Base-by-base conservation (phyloP, 2,329 filamentous ascomycete genomes). In the Alternaria alternata region DNA sequence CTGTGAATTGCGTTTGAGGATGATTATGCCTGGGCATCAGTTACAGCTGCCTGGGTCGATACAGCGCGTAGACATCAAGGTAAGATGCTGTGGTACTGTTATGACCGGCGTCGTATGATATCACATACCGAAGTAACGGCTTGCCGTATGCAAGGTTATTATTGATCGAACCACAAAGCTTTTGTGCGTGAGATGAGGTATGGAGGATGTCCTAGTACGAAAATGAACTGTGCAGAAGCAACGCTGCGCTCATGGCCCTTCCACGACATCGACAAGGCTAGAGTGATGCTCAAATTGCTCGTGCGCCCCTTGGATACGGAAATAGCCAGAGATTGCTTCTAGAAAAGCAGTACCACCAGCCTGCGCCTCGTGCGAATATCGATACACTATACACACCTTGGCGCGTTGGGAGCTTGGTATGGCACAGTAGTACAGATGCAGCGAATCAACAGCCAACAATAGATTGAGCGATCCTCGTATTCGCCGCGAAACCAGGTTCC, bases 351-450 rank as follows among this genome's bases (percentile, higher is more conserved):
- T 24, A 11, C 20, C 22, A 20, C 22, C 20, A n/a, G 32, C 14
- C 41, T 36, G 18, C 22, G 41, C 14, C 41, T 16, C 51, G 30
- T 12, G 30, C 41, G 24, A 34, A 46, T 42, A 54, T 46, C 30
- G 41, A 54, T 38, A 46, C 16, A 54, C 51, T 46, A 38, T 53
- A 53, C n/a, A 26, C 36, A 24, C 22, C 43, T 48, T 48, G 43
- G 30, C 32, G 34, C 22, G 34, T 48, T 48, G 43, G 39, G 16
- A 32, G 32, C 43, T 47, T 41, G 43, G 52, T 41, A 55, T 48
- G 24, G 12, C 43, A 26, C 18, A 48, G 22, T 44, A 28, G 22
- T 32, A 28, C 34, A 47, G 28, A 18, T 16, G 30, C 7, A 46
- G 30, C 51, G 34, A 54, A 54, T 44, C 30, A 38, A 41, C 22